Evolutionary conservation across 176 grass and related monocot species (phyloP).

Genomic region (Carex pumila): DNA sequence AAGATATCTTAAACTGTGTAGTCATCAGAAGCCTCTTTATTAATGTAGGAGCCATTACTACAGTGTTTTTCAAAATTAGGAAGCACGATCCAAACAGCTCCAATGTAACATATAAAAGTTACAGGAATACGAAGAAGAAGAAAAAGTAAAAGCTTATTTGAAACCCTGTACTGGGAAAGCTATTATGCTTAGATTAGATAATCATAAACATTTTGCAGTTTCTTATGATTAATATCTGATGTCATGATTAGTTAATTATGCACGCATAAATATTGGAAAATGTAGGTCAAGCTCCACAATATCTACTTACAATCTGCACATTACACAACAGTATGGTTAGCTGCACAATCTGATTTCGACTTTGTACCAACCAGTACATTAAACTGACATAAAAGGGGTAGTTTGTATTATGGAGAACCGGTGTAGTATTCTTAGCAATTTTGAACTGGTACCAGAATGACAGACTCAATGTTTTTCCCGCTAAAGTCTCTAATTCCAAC

Average conservation of each 20-base stretch:
- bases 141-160: not conserved
- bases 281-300: not conserved
- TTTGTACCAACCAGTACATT: not conserved
- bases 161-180: not conserved
- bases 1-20: conserved; percentile 17
- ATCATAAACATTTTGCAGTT: not conserved
- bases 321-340: not conserved
- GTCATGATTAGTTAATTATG: not conserved
- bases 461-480: not conserved
- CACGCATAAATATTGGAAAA: not conserved
- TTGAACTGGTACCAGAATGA: not conserved
- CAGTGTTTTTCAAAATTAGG: conserved; percentile 4
- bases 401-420: not conserved
- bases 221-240: not conserved
- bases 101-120: not conserved
- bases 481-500: not conserved
- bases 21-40: conserved; percentile 28
- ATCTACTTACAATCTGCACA: not conserved
- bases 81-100: conserved; percentile 14
- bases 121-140: not conserved
- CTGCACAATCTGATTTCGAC: not conserved
- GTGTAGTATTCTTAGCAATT: not conserved
- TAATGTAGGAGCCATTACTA: conserved; percentile 15
- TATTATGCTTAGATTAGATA: not conserved
- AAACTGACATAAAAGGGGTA: not conserved